Conservation (phyloP, 1,139 yeast genomes). For the Sugiyamaella castrensis region DNA sequence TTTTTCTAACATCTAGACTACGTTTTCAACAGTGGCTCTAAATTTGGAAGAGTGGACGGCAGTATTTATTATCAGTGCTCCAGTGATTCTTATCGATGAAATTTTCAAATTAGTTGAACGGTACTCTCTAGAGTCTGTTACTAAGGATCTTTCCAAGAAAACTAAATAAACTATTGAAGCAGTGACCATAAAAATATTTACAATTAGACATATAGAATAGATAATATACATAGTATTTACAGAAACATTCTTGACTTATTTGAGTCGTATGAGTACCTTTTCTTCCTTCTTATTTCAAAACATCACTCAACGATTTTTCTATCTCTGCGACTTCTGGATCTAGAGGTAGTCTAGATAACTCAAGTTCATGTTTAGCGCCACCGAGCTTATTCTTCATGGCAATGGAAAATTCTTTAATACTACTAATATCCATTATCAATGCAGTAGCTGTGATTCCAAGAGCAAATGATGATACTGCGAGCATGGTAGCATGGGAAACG, state of each 20-base stretch:
- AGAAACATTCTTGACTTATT: too few relatives aligned
- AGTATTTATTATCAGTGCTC: slow-evolving; percentile 36
- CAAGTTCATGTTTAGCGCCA: slow-evolving; percentile 48
- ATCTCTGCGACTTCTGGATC: slow-evolving; percentile 64
- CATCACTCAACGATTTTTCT: slow-evolving; percentile 45
- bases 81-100: slow-evolving; percentile 42
- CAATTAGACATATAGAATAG: too few relatives aligned
- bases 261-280: slow-evolving; percentile 25
- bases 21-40: slow-evolving; percentile 39
- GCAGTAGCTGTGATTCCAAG: slow-evolving; percentile 73
- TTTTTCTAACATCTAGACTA: slow-evolving; percentile 13
- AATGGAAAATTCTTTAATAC: slow-evolving; percentile 66
- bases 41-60: slow-evolving; percentile 40
- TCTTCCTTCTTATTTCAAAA: slow-evolving; percentile 16
- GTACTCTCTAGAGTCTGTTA: slow-evolving; percentile 19
- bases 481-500: slow-evolving; percentile 72
- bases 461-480: slow-evolving; percentile 69
- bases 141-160: neutral
- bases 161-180: too few relatives aligned
- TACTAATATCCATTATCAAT: slow-evolving; percentile 74
- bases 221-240: too few relatives aligned
- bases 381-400: slow-evolving; percentile 66
- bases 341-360: slow-evolving; percentile 52
- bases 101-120: slow-evolving; percentile 36
- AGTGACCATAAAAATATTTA: too few relatives aligned